A percentile compares a stretch with the other conserved stretches of the same genome.
Conservation (phyloP, 495 filamentous ascomycete genomes). For the Venustampulla echinocandica region DNA sequence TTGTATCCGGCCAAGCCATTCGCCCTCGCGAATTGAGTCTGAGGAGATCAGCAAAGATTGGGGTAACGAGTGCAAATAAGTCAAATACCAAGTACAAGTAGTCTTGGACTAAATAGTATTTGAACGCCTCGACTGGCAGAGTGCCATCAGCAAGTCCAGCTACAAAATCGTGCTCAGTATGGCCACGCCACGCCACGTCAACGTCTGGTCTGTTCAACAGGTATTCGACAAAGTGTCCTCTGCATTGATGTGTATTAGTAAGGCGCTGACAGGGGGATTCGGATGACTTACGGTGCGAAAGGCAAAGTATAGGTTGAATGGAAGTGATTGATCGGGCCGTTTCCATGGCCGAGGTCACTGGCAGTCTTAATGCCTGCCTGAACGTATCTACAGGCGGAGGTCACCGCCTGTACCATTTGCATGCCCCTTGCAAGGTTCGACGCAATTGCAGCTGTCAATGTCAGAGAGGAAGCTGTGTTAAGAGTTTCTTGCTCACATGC, state of each 20-base stretch:
- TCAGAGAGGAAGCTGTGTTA: not conserved
- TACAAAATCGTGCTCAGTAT: conserved; percentile 76
- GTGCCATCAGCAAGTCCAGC: conserved; percentile 63
- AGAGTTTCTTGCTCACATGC: conserved; percentile 52
- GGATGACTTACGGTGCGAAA: conserved; percentile 62
- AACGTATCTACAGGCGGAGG: conserved; percentile 65
- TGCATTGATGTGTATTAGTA: conserved; percentile 23
- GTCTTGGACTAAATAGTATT: conserved; percentile 80
- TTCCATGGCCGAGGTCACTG: conserved; percentile 64
- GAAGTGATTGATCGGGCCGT: conserved; percentile 89
- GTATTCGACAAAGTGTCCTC: conserved; percentile 78
- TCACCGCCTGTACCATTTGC: conserved; percentile 54
- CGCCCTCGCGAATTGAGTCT: conserved; percentile 80
- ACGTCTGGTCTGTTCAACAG: conserved; percentile 70
- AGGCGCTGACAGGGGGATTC: conserved; percentile 42
- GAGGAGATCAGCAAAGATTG: not conserved
- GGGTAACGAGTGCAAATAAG: not conserved
- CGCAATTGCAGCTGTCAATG: conserved; percentile 66
- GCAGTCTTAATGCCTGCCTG: conserved; percentile 77
- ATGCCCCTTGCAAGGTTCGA: conserved; percentile 65
- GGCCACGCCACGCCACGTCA: conserved; percentile 56
- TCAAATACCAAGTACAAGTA: conserved; percentile 72
- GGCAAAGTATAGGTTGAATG: conserved; percentile 74
- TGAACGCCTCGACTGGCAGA: conserved; percentile 64
- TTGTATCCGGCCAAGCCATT: conserved; percentile 82